These are phyloP conservation scores for Naganishia onofrii DNA, from an alignment of 768 basidiomycete species.

Conservation along the genomic window DNA sequence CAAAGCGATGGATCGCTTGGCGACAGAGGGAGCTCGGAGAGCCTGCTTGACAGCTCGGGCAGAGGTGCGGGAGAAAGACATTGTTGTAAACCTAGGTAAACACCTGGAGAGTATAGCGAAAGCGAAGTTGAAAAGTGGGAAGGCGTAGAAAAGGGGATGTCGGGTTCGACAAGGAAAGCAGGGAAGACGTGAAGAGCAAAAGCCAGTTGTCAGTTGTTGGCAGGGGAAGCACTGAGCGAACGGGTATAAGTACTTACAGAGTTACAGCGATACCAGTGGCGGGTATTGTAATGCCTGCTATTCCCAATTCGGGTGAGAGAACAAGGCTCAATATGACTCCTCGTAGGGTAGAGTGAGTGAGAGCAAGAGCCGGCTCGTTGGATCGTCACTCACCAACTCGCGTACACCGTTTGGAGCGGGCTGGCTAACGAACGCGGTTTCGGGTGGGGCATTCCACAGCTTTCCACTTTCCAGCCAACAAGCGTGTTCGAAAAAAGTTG, in stretches of 20 bases:
- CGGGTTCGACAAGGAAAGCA: neutral
- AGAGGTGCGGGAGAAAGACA: slow-evolving; percentile 51
- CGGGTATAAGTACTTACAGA: neutral
- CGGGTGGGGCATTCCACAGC: too few species aligned
- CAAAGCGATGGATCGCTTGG: slow-evolving; percentile 50
- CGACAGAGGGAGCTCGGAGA: slow-evolving; percentile 44
- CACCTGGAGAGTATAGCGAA: slow-evolving; percentile 14
- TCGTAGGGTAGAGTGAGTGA: too few species aligned
- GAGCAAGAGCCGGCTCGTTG: too few species aligned
- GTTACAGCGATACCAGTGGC: neutral
- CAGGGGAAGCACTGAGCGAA: neutral
- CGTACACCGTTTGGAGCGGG: too few species aligned
- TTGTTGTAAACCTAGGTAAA: slow-evolving; percentile 31
- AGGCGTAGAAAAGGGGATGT: neutral
- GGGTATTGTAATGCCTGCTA: too few species aligned
- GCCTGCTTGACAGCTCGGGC: slow-evolving; percentile 48
- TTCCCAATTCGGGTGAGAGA: too few species aligned
- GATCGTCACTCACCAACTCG: too few species aligned
- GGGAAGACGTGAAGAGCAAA: slow-evolving; percentile 10
- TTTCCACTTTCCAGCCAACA: too few species aligned
- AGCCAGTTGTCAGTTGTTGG: neutral
- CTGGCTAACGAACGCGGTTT: too few species aligned
- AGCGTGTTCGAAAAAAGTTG: too few species aligned
- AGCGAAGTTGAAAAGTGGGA: slow-evolving; percentile 11
- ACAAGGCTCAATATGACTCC: too few species aligned